phyloP scores from a whole-genome alignment of 306 rosid species.

The Quercus robur region DNA sequence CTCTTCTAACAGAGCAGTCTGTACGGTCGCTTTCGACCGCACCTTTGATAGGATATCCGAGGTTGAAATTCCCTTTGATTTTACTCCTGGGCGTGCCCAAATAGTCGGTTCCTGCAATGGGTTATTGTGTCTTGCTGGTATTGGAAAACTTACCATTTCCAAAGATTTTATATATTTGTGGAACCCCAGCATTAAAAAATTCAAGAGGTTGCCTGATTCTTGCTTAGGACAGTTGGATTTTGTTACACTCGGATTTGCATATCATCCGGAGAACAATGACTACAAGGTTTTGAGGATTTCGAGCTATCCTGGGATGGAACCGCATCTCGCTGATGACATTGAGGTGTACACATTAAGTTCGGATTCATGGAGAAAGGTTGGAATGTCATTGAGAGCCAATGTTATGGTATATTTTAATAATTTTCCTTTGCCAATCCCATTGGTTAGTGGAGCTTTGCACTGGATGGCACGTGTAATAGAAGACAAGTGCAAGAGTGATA shows the following conservation, averaged over 20 bases:
- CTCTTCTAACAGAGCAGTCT: too few species aligned
- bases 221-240: neutral
- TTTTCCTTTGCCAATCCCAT: neutral
- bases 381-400: neutral
- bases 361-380: neutral
- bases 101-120: too few species aligned
- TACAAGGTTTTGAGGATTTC: neutral
- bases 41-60: too few species aligned
- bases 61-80: too few species aligned
- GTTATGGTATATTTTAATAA: neutral
- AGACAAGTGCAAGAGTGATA: too few species aligned
- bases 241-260: neutral
- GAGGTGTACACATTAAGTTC: neutral
- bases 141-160: neutral
- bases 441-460: neutral
- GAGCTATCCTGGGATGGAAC: too few species aligned
- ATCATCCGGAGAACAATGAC: neutral
- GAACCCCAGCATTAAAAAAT: neutral
- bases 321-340: neutral
- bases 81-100: too few species aligned
- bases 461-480: neutral
- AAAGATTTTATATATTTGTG: neutral
- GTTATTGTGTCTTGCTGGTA: neutral
- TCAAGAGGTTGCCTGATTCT: neutral
- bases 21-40: neutral